These are phyloP conservation scores for Cymbopogon citratus DNA, from an alignment of 176 grass and related monocot species.

Conservation along the genomic window DNA sequence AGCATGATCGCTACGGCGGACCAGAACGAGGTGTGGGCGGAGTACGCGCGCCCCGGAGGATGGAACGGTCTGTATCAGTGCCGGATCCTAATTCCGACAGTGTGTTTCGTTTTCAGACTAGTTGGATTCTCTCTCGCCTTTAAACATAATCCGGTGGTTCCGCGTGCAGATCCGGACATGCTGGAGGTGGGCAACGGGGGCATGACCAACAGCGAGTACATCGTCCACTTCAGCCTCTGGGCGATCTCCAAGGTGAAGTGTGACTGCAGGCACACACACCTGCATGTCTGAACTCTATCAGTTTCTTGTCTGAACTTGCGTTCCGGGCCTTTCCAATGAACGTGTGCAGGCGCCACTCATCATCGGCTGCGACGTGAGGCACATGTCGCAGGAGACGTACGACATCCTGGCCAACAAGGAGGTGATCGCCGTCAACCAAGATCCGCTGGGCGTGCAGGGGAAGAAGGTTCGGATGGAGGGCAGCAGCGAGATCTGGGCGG, in stretches of 20 bases:
- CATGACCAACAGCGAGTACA: slow-evolving; percentile 70
- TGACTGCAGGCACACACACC: neutral
- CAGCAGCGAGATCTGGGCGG: slow-evolving; percentile 76
- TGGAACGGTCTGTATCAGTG: slow-evolving; percentile 71
- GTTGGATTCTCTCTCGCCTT: too few species aligned
- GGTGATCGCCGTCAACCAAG: slow-evolving; percentile 94
- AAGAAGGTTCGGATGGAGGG: slow-evolving; percentile 93
- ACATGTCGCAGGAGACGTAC: slow-evolving; percentile 66
- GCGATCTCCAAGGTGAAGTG: slow-evolving; percentile 69
- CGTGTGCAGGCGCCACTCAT: slow-evolving; percentile 63
- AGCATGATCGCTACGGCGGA: slow-evolving; percentile 83
- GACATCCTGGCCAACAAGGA: slow-evolving; percentile 76
- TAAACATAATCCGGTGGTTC: too few species aligned
- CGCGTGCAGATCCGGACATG: slow-evolving; percentile 83
- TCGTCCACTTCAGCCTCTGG: slow-evolving; percentile 88
- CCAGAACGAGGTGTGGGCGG: slow-evolving; percentile 82
- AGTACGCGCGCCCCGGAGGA: slow-evolving; percentile 77
- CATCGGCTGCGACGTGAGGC: slow-evolving; percentile 79
- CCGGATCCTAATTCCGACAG: too few species aligned
- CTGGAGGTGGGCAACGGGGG: slow-evolving; percentile 92
- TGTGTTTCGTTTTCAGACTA: too few species aligned
- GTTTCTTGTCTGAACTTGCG: neutral
- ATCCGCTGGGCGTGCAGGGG: slow-evolving; percentile 73
- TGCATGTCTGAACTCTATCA: too few species aligned
- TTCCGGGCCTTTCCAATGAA: neutral